Conservation (phyloP, 768 basidiomycete genomes). For the Amanita fuliginea region DNA sequence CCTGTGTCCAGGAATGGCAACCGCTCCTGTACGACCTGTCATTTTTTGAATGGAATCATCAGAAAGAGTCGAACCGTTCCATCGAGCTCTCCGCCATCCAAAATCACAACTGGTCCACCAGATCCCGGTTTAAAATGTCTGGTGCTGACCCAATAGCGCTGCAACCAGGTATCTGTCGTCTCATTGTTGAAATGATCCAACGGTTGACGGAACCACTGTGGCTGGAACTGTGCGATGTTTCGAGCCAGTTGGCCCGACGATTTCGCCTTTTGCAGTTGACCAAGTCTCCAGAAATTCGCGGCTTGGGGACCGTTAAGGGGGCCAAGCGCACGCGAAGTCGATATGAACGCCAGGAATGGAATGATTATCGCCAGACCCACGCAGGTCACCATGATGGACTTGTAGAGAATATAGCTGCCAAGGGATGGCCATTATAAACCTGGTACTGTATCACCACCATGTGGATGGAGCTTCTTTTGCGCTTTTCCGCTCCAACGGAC, state of each 20-base stretch:
- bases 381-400: not conserved
- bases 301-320: constrained; percentile 36
- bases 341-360: not conserved
- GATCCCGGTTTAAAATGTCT: constrained; percentile 63
- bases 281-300: constrained; percentile 55
- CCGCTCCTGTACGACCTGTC: constrained; percentile 22
- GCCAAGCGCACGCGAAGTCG: constrained; percentile 14
- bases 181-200: constrained; percentile 67
- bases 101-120: constrained; percentile 76
- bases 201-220: constrained; percentile 73
- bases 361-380: not conserved
- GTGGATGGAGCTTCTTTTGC: too few species aligned
- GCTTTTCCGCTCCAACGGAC: too few species aligned
- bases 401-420: not conserved
- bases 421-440: not conserved
- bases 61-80: constrained; percentile 45
- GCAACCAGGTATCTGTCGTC: constrained; percentile 55
- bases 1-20: constrained; percentile 63
- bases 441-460: too few species aligned
- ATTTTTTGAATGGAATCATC: not conserved
- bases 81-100: constrained; percentile 91
- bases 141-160: constrained; percentile 89
- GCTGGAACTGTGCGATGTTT: constrained; percentile 31
- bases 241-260: constrained; percentile 9
- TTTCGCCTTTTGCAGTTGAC: constrained; percentile 13